These are phyloP conservation scores for Botrytis galanthina DNA, from an alignment of 2,329 filamentous ascomycete species.

Conservation along the genomic window DNA sequence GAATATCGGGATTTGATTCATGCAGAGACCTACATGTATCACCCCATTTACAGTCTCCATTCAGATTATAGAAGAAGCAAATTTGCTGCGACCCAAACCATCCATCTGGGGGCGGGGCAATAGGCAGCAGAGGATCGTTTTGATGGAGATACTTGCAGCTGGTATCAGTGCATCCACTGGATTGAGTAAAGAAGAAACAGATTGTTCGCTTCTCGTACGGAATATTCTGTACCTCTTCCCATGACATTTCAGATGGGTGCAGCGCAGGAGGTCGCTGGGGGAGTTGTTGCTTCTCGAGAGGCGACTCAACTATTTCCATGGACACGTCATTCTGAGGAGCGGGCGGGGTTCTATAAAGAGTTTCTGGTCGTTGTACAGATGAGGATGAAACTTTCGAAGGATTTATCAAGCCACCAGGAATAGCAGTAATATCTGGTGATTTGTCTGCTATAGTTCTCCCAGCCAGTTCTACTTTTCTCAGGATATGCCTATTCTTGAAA, in stretches of 20 bases:
- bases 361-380: conserved; percentile 22
- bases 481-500: conserved; percentile 42
- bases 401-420: conserved; percentile 32
- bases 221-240: conserved; percentile 10
- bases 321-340: not conserved
- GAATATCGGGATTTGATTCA: not conserved
- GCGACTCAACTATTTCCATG: not conserved
- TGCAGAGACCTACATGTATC: conserved; percentile 10
- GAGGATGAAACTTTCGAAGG: conserved; percentile 24
- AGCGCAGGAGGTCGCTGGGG: conserved; percentile 4
- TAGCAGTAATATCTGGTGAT: conserved; percentile 40
- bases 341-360: conserved; percentile 21
- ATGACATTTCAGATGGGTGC: conserved; percentile 10
- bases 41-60: conserved; percentile 6
- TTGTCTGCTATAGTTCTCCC: conserved; percentile 47
- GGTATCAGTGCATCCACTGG: not conserved
- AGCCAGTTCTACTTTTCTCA: conserved; percentile 45
- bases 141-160: conserved; percentile 1
- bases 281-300: not conserved
- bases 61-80: conserved; percentile 24
- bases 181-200: not conserved
- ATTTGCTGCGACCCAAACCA: conserved; percentile 5
- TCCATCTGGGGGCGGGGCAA: not conserved
- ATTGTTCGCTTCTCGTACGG: conserved; percentile 8
- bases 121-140: not conserved